Conservation (phyloP, 371 early-diverging fungal genomes). For the Zopfochytrium polystomum region DNA sequence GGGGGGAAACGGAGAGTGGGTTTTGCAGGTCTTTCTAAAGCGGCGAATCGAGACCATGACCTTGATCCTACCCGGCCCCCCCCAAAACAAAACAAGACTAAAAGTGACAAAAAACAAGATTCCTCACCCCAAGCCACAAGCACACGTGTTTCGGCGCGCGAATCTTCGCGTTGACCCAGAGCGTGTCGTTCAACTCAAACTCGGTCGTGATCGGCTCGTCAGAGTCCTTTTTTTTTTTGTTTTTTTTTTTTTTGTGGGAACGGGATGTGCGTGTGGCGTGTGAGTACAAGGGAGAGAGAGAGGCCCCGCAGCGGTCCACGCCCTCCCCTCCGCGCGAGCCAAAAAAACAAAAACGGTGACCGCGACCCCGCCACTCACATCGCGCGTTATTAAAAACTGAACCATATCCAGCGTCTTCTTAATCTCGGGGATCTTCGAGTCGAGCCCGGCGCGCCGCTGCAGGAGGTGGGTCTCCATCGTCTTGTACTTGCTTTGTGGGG, state of each 20-base stretch:
- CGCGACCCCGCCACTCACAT: constrained; percentile 34
- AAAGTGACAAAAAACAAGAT: constrained; percentile 6
- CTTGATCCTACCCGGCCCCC: too few relatives aligned
- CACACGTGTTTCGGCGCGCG: constrained; percentile 74
- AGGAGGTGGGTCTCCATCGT: constrained; percentile 91
- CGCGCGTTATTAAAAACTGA: constrained; percentile 64
- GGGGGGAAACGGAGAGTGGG: too few relatives aligned
- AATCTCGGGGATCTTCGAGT: constrained; percentile 94
- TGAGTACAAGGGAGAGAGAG: not conserved
- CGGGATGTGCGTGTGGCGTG: not conserved
- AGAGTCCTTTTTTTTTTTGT: constrained; percentile 38
- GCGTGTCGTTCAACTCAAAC: constrained; percentile 91
- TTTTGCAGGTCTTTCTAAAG: too few relatives aligned
- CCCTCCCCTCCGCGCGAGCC: not conserved
- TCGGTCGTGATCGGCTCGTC: constrained; percentile 76
- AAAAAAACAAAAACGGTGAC: constrained; percentile 2
- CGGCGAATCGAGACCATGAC: too few relatives aligned
- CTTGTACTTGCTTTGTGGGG: constrained; percentile 83
- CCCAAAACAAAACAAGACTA: constrained; percentile 5
- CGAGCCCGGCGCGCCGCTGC: constrained; percentile 76
- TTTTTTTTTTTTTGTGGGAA: not conserved
- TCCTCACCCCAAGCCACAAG: constrained; percentile 93
- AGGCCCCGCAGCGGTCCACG: not conserved
- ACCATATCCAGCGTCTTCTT: constrained; percentile 88
- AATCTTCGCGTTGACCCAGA: constrained; percentile 83